phyloP scores from a whole-genome alignment of 805 yeast genomes.

The Wickerhamomyces pijperi region DNA sequence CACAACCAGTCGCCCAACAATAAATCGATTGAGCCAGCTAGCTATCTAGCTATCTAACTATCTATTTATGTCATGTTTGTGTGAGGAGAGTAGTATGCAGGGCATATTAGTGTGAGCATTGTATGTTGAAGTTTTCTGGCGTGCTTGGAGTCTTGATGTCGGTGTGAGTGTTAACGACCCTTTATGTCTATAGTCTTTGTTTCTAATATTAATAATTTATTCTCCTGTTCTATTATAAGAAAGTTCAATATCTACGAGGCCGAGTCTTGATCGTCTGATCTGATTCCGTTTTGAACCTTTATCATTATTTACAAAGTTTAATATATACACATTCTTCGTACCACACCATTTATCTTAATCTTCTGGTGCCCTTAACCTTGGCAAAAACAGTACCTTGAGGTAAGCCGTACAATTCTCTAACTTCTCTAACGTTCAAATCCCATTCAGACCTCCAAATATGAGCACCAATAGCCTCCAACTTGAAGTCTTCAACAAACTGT shows the following conservation, averaged over 20 bases:
- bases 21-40: too few species aligned
- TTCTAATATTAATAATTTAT: not conserved
- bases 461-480: conserved; percentile 76
- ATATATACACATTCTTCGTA: not conserved
- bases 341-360: not conserved
- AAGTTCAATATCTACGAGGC: too few species aligned
- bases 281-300: not conserved
- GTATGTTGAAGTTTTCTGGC: not conserved
- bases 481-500: conserved; percentile 41
- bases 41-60: too few species aligned
- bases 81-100: not conserved
- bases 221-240: not conserved
- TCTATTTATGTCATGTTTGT: too few species aligned
- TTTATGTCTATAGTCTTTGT: conserved; percentile 1
- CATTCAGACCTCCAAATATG: conserved; percentile 81
- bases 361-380: conserved; percentile 13
- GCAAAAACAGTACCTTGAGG: conserved; percentile 68
- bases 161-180: conserved; percentile 12
- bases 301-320: not conserved
- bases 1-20: not conserved
- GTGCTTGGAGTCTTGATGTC: conserved; percentile 2
- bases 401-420: conserved; percentile 66
- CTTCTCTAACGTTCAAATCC: conserved; percentile 61
- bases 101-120: not conserved
- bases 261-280: too few species aligned